Evolutionary conservation across 2,329 filamentous ascomycete genomes (phyloP).

Genomic region (Phyllosticta paracitricarpa): DNA sequence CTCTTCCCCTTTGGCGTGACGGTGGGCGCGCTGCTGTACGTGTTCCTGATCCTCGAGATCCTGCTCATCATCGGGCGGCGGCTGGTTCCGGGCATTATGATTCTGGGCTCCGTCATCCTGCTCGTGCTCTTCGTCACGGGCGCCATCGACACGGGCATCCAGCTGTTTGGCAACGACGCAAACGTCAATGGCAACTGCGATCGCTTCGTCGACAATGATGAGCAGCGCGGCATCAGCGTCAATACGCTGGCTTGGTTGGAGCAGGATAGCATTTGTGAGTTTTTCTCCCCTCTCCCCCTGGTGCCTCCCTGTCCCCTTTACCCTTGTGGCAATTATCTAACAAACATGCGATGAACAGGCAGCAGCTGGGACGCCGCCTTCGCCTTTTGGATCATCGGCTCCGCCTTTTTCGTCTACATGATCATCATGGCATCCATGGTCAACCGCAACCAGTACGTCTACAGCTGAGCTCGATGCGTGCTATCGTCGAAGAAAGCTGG

Average conservation of each 20-base stretch:
- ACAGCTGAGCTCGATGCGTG: background rate
- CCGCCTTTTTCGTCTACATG: slow-evolving; percentile 57
- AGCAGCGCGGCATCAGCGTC: slow-evolving; percentile 37
- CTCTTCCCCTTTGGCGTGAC: slow-evolving; percentile 56
- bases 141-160: slow-evolving; percentile 52
- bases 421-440: slow-evolving; percentile 53
- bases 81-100: slow-evolving; percentile 49
- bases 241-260: slow-evolving; percentile 53
- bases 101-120: slow-evolving; percentile 51
- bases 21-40: slow-evolving; percentile 44
- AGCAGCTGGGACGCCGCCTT: slow-evolving; percentile 55
- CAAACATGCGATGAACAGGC: slow-evolving; percentile 24
- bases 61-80: slow-evolving; percentile 46
- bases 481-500: no score
- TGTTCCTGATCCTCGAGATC: slow-evolving; percentile 50
- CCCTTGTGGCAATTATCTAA: background rate
- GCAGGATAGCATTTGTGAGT: slow-evolving; percentile 52
- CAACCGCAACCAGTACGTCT: slow-evolving; percentile 35
- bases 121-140: slow-evolving; percentile 52
- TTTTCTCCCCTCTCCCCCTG: no score
- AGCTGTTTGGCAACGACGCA: slow-evolving; percentile 46
- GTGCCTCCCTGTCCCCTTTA: no score
- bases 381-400: slow-evolving; percentile 53
- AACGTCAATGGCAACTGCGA: slow-evolving; percentile 52
- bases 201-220: slow-evolving; percentile 42